A percentile compares a stretch with the other conserved stretches of the same genome.
Conservation (phyloP, 1,284 basidiomycete species). For the Neolentinus lepideus region DNA sequence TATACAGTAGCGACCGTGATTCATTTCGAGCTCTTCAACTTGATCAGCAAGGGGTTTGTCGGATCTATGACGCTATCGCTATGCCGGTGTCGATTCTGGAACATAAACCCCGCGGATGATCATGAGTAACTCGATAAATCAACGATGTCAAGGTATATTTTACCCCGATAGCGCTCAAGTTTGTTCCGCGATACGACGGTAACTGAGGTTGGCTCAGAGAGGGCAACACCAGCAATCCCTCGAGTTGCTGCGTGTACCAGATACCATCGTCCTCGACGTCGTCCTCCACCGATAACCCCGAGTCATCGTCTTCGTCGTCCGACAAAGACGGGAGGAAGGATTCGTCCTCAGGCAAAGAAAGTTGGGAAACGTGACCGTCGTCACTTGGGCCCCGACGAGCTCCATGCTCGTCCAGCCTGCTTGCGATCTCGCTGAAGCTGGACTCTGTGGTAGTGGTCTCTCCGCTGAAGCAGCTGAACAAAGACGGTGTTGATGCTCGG, state of each 20-base stretch:
- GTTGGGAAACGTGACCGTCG: not conserved
- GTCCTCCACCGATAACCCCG: not conserved
- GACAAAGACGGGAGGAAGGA: not conserved
- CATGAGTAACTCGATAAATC: no score
- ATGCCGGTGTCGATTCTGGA: not conserved
- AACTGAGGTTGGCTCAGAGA: not conserved
- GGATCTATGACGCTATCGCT: not conserved
- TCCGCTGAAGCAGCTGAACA: not conserved
- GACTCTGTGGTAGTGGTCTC: not conserved
- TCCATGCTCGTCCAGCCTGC: not conserved
- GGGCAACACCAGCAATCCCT: not conserved
- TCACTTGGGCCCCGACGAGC: not conserved
- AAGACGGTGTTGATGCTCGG: not conserved
- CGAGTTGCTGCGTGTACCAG: not conserved
- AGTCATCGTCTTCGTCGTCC: not conserved
- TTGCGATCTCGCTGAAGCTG: not conserved
- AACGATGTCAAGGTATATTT: not conserved
- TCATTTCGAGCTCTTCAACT: not conserved
- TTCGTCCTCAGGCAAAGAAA: not conserved
- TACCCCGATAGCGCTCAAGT: not conserved
- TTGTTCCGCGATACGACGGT: not conserved
- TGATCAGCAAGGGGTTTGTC: not conserved
- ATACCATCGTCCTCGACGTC: not conserved
- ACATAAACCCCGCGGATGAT: no score
- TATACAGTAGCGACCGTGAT: not conserved